phyloP scores from a whole-genome alignment of 805 yeast genomes.

The Wickerhamomyces tratensis region DNA sequence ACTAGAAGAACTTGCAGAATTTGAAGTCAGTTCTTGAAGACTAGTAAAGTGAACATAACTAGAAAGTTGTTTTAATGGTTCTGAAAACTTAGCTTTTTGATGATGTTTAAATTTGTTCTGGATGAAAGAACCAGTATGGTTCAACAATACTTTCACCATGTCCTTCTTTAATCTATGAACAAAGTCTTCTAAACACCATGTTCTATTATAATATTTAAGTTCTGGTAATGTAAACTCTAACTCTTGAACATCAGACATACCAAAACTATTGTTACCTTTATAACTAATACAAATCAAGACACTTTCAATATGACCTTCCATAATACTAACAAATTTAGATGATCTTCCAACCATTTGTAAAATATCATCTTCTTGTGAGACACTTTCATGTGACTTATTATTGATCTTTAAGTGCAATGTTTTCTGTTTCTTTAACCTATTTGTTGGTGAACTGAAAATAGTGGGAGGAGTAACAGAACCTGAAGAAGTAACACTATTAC shows the following conservation, averaged over 20 bases:
- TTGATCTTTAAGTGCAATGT: neutral
- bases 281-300: slow-evolving; percentile 55
- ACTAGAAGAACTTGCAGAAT: neutral
- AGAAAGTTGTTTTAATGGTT: slow-evolving; percentile 21
- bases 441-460: neutral
- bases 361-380: slow-evolving; percentile 21
- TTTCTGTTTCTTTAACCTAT: neutral
- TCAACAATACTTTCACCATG: slow-evolving; percentile 42
- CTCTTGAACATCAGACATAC: slow-evolving; percentile 49
- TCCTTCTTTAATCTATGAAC: slow-evolving; percentile 42
- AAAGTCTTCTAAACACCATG: slow-evolving; percentile 54
- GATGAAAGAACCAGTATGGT: slow-evolving; percentile 50
- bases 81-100: slow-evolving; percentile 22
- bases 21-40: neutral
- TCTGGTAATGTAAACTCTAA: slow-evolving; percentile 42
- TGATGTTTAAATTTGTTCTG: slow-evolving; percentile 49
- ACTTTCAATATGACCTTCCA: slow-evolving; percentile 37
- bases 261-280: slow-evolving; percentile 42
- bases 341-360: slow-evolving; percentile 68
- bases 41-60: slow-evolving; percentile 12
- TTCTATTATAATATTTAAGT: slow-evolving; percentile 32
- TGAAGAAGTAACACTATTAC: neutral
- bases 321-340: slow-evolving; percentile 54
- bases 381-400: neutral
- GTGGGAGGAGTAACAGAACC: neutral